Evolutionary conservation across 352 stramenopile genomes (phyloP).

Genomic region (Phytopythium helicoides): DNA sequence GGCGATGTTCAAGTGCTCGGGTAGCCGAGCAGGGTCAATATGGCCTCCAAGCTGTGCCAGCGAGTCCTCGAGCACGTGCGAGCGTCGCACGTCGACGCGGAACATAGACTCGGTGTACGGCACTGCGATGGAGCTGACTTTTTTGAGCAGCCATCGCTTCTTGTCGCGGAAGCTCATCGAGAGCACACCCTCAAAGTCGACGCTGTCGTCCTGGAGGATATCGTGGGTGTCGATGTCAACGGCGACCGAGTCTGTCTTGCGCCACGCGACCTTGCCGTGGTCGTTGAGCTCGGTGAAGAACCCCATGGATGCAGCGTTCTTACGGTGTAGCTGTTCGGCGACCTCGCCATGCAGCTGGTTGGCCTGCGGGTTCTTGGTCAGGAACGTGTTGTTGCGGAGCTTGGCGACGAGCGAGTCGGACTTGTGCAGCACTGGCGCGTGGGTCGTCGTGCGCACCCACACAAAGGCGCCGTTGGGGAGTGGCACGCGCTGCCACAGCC

Average conservation of each 20-base stretch:
- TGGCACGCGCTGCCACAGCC: slow-evolving; percentile 62
- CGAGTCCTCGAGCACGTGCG: slow-evolving; percentile 65
- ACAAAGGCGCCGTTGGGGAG: slow-evolving; percentile 58
- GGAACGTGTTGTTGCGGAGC: slow-evolving; percentile 55
- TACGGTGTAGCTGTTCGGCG: slow-evolving; percentile 67
- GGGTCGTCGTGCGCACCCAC: slow-evolving; percentile 52
- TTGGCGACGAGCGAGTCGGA: slow-evolving; percentile 52
- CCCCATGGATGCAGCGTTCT: slow-evolving; percentile 68
- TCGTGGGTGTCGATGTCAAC: slow-evolving; percentile 40
- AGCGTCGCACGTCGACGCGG: slow-evolving; percentile 53
- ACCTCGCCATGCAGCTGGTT: slow-evolving; percentile 43
- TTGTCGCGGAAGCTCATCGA: slow-evolving; percentile 71
- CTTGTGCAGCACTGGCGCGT: slow-evolving; percentile 19
- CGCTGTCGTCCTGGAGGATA: slow-evolving; percentile 16
- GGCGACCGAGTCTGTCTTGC: slow-evolving; percentile 47
- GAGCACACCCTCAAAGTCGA: slow-evolving; percentile 70
- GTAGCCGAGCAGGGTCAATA: slow-evolving; percentile 7
- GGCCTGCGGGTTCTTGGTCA: slow-evolving; percentile 46
- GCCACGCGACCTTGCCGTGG: slow-evolving; percentile 38
- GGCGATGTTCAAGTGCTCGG: slow-evolving; percentile 71
- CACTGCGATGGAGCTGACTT: slow-evolving; percentile 48
- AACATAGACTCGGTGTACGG: slow-evolving; percentile 64
- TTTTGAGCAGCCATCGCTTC: slow-evolving; percentile 76
- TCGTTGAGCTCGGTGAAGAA: slow-evolving; percentile 63
- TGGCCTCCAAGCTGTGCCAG: slow-evolving; percentile 43